Evolutionary conservation across 2,329 filamentous ascomycete species (phyloP).

Genomic region (Lecanoromycetidae sp.): DNA sequence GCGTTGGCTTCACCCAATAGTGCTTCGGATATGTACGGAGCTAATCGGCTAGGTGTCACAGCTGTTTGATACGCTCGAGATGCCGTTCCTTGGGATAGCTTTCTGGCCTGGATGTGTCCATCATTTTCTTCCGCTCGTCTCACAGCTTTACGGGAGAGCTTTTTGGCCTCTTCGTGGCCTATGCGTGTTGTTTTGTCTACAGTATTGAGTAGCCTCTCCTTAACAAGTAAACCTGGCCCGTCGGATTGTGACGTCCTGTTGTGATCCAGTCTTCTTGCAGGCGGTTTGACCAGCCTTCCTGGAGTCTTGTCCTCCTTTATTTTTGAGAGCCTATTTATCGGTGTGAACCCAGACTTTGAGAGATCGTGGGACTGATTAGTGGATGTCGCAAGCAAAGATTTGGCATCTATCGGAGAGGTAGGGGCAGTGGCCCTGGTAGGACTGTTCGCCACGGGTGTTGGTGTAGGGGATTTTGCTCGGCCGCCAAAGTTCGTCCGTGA

Average conservation of each 20-base stretch:
- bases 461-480: not conserved
- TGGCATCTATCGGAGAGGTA: not conserved
- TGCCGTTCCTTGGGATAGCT: constrained; percentile 1
- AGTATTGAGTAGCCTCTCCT: not conserved
- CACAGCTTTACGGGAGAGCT: constrained; percentile 3
- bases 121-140: not conserved
- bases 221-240: not conserved
- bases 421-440: not conserved
- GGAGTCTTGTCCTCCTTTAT: not conserved
- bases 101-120: not conserved
- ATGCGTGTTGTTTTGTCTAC: not conserved
- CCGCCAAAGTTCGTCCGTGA: not conserved
- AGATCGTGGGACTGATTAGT: not conserved
- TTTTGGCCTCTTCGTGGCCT: not conserved
- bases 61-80: not conserved
- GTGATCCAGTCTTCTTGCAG: not conserved
- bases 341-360: not conserved
- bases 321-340: not conserved
- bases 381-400: not conserved
- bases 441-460: not conserved
- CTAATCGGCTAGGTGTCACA: not conserved
- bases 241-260: too few relatives aligned
- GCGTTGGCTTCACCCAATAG: not conserved
- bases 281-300: not conserved
- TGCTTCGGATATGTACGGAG: constrained; percentile 3